These are phyloP conservation scores for Aspergillus viridinutans DNA, from an alignment of 2,329 filamentous ascomycete species.

Conservation along the genomic window DNA sequence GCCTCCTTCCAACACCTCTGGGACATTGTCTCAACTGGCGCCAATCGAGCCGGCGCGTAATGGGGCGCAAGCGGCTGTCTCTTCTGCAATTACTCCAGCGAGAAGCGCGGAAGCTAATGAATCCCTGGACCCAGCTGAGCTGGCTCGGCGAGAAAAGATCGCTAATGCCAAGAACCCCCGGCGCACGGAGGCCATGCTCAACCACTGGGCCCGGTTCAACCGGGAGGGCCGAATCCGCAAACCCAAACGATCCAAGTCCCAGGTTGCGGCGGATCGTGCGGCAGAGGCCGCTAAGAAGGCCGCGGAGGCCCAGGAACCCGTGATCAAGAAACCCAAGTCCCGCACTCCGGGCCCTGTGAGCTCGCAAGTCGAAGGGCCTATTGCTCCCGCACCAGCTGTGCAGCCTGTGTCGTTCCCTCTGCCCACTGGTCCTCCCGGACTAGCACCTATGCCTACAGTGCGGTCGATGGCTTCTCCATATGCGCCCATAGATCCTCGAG, in stretches of 20 bases:
- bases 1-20: neutral
- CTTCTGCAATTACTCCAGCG: slow-evolving; percentile 7
- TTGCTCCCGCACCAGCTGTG: slow-evolving; percentile 16
- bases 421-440: slow-evolving; percentile 12
- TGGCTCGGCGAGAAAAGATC: slow-evolving; percentile 36
- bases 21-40: slow-evolving; percentile 12
- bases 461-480: slow-evolving; percentile 21
- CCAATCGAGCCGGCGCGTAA: slow-evolving; percentile 19
- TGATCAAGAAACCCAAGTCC: slow-evolving; percentile 24
- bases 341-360: slow-evolving; percentile 15
- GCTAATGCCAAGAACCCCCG: slow-evolving; percentile 43
- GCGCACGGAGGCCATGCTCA: slow-evolving; percentile 43
- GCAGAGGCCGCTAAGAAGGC: slow-evolving; percentile 26
- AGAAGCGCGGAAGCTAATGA: slow-evolving; percentile 19
- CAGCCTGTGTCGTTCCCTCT: slow-evolving; percentile 12
- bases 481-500: slow-evolving; percentile 25
- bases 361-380: slow-evolving; percentile 17
- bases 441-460: slow-evolving; percentile 16
- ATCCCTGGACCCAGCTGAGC: slow-evolving; percentile 24
- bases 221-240: slow-evolving; percentile 41
- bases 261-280: slow-evolving; percentile 40
- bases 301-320: slow-evolving; percentile 21
- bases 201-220: slow-evolving; percentile 44
- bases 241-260: slow-evolving; percentile 42
- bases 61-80: slow-evolving; percentile 5